phyloP scores from a whole-genome alignment of 208 protist genomes.

The Acanthamoeba rhysodes region DNA sequence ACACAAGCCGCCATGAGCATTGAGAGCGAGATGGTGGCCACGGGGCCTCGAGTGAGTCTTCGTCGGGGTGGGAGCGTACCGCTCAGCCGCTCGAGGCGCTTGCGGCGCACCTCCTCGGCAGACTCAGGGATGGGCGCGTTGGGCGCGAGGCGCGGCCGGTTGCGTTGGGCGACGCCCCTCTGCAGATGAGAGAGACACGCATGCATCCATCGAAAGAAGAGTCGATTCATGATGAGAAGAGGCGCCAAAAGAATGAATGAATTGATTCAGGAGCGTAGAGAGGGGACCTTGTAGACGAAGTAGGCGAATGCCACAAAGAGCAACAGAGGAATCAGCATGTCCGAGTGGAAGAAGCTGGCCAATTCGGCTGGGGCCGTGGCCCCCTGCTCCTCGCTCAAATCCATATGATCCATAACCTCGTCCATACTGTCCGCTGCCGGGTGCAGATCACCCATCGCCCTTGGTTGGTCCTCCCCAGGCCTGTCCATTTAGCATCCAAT shows the following conservation, averaged over 20 bases:
- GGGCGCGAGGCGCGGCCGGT: neutral
- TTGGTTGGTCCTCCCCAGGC: neutral
- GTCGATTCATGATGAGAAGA: too few species aligned
- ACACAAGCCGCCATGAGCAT: neutral
- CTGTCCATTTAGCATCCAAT: neutral
- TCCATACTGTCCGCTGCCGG: neutral
- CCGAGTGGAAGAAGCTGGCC: neutral
- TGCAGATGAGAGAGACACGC: too few species aligned
- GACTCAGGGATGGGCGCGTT: neutral
- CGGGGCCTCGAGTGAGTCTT: neutral
- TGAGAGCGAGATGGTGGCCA: neutral
- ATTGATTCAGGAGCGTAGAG: neutral
- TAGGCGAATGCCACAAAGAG: neutral
- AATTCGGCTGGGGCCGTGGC: neutral
- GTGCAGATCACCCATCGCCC: neutral
- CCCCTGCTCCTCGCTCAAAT: neutral
- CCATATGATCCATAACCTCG: neutral
- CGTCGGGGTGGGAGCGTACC: neutral
- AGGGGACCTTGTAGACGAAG: neutral
- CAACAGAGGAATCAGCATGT: neutral
- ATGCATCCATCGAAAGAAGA: too few species aligned
- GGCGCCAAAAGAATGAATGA: too few species aligned
- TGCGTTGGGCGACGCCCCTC: neutral
- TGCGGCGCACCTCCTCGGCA: slow-evolving; percentile 41
- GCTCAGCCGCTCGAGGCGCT: slow-evolving; percentile 8